Evolutionary conservation across 2,329 filamentous ascomycete species (phyloP), one percentile per base, ranked within the genome.

Genomic region (Epichloe gansuensis): DNA sequence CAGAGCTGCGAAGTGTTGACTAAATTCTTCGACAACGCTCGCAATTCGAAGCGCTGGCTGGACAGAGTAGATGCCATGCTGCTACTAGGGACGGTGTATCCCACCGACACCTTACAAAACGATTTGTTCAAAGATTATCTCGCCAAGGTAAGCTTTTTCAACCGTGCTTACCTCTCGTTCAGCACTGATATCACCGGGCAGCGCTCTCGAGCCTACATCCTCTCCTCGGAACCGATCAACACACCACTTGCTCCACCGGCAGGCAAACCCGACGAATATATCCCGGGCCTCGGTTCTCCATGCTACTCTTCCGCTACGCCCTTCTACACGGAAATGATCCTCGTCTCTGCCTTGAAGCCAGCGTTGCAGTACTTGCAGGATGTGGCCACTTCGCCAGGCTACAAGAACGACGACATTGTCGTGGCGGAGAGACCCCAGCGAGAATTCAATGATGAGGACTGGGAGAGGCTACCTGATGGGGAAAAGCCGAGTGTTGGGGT

Each of bases 261-360:
- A 2, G 75, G 77, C 9, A 79, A 78, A 58, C 62, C 67, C 0
- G 58, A 64, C 13, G 67, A 69, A 3, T 59, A 62, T 39, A 70
- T 74, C 61, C 71, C 72, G 0, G 58, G 65, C 11, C 71, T 77
- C 44, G 84, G 85, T 5, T 85, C 80, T 57, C 85, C 85, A 4
- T 76, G 82, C 56, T 85, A 85, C 66, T 83, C 84, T n/a, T 78
- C 83, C 2, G 84, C 84, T 3, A 80, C 86, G 56, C 60, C 67
- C 1, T 62, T 73, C 37, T 73, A 81, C 60, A 69, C 70, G 7
- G 87, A 94, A 64, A 71, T 73, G 39, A 76, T 88, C 55, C 74
- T 91, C 50, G 71, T 84, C 12, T 65, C 63, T 11, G 75, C 78
- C 0, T 76, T 80, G 56, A 59, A 63, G 12, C 65, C 70, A 2